A percentile compares a stretch with the other conserved stretches of the same genome.
These are phyloP conservation scores for Albifimbria verrucaria DNA, from an alignment of 2,329 filamentous ascomycete genomes.

Conservation along the genomic window DNA sequence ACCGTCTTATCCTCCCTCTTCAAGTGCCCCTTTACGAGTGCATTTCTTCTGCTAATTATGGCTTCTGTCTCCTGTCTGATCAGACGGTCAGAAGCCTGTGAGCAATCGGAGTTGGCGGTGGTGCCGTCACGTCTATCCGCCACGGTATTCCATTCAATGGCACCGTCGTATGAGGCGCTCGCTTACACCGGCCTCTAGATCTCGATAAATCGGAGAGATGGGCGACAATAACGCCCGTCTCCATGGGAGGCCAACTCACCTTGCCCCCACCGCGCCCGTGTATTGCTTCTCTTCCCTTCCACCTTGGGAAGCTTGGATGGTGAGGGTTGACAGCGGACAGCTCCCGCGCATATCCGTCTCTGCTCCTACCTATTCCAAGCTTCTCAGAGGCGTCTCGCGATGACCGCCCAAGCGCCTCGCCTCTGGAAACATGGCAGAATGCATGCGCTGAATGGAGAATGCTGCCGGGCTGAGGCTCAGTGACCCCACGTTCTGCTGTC, in stretches of 20 bases:
- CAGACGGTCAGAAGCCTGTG: no score
- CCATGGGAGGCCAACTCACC: not conserved
- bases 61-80: not conserved
- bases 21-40: not conserved
- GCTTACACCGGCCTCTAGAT: not conserved
- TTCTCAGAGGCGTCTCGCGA: not conserved
- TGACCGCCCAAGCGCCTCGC: no score
- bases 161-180: not conserved
- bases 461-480: not conserved
- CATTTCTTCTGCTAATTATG: not conserved
- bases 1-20: not conserved
- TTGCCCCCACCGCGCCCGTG: not conserved
- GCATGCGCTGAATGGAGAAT: not conserved
- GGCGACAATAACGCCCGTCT: no score
- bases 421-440: not conserved
- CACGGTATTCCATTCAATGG: not conserved
- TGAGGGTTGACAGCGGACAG: not conserved
- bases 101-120: no score
- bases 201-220: no score
- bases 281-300: not conserved
- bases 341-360: no score
- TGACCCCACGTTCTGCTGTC: not conserved
- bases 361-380: no score
- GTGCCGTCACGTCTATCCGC: no score
- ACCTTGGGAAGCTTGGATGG: not conserved